phyloP scores from a whole-genome alignment of 2,329 filamentous ascomycete genomes.

The Bipolaris sorokiniana region DNA sequence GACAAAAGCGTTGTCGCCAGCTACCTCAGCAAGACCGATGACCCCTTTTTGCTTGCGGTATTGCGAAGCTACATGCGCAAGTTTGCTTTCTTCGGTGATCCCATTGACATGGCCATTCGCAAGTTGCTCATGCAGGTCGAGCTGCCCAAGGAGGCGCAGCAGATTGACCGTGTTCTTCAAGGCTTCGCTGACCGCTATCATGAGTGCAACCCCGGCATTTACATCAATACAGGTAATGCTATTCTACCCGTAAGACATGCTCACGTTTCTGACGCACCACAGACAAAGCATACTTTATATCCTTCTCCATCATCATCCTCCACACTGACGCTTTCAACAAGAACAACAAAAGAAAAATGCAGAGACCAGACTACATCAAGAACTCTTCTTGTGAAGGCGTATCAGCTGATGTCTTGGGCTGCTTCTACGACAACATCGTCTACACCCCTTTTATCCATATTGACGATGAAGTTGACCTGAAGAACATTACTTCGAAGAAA shows the following conservation, averaged over 20 bases:
- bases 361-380: slow-evolving; percentile 91
- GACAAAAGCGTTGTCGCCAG: slow-evolving; percentile 84
- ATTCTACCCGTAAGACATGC: neutral
- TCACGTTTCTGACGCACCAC: slow-evolving; percentile 26
- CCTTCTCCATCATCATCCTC: slow-evolving; percentile 93
- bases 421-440: slow-evolving; percentile 97
- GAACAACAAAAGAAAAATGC: slow-evolving; percentile 99
- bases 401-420: slow-evolving; percentile 90
- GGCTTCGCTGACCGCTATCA: slow-evolving; percentile 96
- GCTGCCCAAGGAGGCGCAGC: slow-evolving; percentile 94
- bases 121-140: slow-evolving; percentile 97
- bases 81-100: slow-evolving; percentile 94
- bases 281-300: slow-evolving; percentile 97
- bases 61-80: slow-evolving; percentile 93
- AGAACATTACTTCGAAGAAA: slow-evolving; percentile 73
- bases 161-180: slow-evolving; percentile 93
- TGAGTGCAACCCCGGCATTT: slow-evolving; percentile 97
- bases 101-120: slow-evolving; percentile 95
- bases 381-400: slow-evolving; percentile 92
- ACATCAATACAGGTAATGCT: slow-evolving; percentile 69
- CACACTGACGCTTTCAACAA: slow-evolving; percentile 99
- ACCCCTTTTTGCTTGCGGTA: slow-evolving; percentile 81
- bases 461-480: slow-evolving; percentile 85
- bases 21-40: slow-evolving; percentile 82
- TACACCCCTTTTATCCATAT: slow-evolving; percentile 99